A percentile compares a stretch with the other conserved stretches of the same genome.
These are phyloP conservation scores for Sphagnum fallax DNA, from an alignment of 228 moss, liverwort and hornwort species.

Conservation along the genomic window DNA sequence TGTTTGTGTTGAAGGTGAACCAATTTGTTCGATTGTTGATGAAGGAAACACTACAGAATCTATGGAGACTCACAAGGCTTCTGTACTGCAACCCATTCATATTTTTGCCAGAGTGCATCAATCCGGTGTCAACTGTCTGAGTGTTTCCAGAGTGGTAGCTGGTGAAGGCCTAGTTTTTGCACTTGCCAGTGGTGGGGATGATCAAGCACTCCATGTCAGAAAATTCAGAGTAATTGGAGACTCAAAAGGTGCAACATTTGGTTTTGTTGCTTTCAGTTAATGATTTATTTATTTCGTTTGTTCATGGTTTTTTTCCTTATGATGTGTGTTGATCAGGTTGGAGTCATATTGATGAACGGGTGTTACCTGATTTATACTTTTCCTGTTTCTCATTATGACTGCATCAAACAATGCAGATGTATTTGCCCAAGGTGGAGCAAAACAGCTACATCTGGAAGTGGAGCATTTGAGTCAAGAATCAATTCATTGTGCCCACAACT, in stretches of 20 bases:
- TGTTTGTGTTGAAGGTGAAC: too few species aligned
- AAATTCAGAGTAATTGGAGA: slow-evolving; percentile 12
- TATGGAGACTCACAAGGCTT: slow-evolving; percentile 2
- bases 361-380: too few species aligned
- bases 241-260: too few species aligned
- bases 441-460: slow-evolving; percentile 4
- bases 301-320: too few species aligned
- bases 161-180: slow-evolving; percentile 20
- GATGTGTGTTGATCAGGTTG: too few species aligned
- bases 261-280: too few species aligned
- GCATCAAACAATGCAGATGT: too few species aligned
- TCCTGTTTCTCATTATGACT: too few species aligned
- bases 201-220: slow-evolving; percentile 70
- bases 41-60: too few species aligned
- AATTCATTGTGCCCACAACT: slow-evolving; percentile 73
- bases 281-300: too few species aligned
- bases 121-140: slow-evolving; percentile 91
- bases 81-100: slow-evolving; percentile 36
- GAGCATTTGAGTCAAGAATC: slow-evolving; percentile 29
- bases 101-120: slow-evolving; percentile 63
- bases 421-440: too few species aligned
- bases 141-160: slow-evolving; percentile 38
- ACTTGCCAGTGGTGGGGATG: slow-evolving; percentile 87
- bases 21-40: too few species aligned
- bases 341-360: not conserved